These are phyloP conservation scores for Crucibulum laeve DNA, from an alignment of 768 basidiomycete species.

Conservation along the genomic window DNA sequence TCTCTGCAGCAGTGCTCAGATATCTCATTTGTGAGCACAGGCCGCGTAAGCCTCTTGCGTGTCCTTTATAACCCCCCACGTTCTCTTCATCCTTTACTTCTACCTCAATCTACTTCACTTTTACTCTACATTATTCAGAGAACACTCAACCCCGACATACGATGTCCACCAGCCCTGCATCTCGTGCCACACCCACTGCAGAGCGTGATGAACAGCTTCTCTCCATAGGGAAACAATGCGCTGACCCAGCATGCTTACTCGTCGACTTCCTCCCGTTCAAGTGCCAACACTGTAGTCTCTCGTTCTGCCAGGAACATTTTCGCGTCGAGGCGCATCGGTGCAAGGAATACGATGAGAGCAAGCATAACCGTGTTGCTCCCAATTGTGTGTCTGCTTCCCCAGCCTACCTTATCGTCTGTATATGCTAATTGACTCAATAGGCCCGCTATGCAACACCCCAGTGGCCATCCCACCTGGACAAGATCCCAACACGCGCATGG, in stretches of 20 bases:
- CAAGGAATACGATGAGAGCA: constrained; percentile 63
- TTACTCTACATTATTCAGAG: background rate
- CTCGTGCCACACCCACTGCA: constrained; percentile 13
- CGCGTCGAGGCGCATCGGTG: constrained; percentile 65
- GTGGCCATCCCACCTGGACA: constrained; percentile 73
- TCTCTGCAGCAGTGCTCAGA: constrained; percentile 18
- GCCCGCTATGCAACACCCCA: constrained; percentile 74
- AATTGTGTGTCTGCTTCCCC: constrained; percentile 45
- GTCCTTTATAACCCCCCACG: background rate
- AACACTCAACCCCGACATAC: constrained; percentile 6
- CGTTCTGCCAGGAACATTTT: constrained; percentile 81
- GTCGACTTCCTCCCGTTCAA: constrained; percentile 86
- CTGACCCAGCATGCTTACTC: constrained; percentile 57
- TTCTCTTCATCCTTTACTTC: constrained; percentile 3
- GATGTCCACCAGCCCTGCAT: constrained; percentile 9
- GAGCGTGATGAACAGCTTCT: constrained; percentile 57
- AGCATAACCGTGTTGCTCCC: constrained; percentile 73
- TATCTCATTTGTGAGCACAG: background rate
- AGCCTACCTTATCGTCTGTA: background rate
- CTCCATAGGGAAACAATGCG: constrained; percentile 68
- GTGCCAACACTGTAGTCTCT: constrained; percentile 71
- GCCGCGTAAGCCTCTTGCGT: constrained; percentile 12
- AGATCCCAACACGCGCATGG: constrained; percentile 82
- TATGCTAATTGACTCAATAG: constrained; percentile 25
- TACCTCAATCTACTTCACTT: constrained; percentile 1